Conservation (phyloP, 208 protist genomes). For the Crithidia mellificae region DNA sequence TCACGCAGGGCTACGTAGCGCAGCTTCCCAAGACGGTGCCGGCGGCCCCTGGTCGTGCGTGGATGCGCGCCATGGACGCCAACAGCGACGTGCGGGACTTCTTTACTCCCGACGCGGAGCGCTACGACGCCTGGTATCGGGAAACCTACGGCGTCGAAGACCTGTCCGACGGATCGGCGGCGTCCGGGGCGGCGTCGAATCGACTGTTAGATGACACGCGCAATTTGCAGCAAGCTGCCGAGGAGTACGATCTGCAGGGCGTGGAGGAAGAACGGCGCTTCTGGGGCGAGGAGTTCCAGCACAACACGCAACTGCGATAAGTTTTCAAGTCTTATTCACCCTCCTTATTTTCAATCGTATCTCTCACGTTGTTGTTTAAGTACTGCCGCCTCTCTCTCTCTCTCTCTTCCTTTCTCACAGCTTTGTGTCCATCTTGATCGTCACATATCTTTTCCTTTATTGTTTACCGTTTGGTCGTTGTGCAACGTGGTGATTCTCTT, state of each 20-base stretch:
- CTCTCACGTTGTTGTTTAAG: slow-evolving; percentile 13
- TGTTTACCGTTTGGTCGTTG: too few species aligned
- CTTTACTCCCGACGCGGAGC: slow-evolving; percentile 56
- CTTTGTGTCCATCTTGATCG: neutral
- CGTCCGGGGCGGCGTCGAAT: slow-evolving; percentile 68
- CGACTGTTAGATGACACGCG: slow-evolving; percentile 49
- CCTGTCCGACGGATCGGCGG: slow-evolving; percentile 62
- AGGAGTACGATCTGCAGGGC: slow-evolving; percentile 51
- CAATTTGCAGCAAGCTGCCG: slow-evolving; percentile 43
- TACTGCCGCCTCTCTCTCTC: slow-evolving; percentile 10
- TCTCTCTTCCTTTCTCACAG: neutral
- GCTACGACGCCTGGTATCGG: slow-evolving; percentile 82
- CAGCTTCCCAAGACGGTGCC: slow-evolving; percentile 51
- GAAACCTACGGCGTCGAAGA: slow-evolving; percentile 71
- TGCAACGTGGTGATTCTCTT: too few species aligned
- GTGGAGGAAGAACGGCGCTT: slow-evolving; percentile 60
- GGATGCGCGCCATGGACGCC: slow-evolving; percentile 57
- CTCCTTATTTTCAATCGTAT: too few species aligned
- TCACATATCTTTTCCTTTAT: neutral
- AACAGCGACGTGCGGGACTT: slow-evolving; percentile 66
- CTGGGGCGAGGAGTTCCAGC: slow-evolving; percentile 61
- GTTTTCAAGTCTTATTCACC: neutral
- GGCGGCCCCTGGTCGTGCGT: slow-evolving; percentile 35
- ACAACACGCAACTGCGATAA: slow-evolving; percentile 59
- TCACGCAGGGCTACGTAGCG: slow-evolving; percentile 74